Base-by-base conservation (phyloP, 495 filamentous ascomycete genomes). In the Immersiella caudata region DNA sequence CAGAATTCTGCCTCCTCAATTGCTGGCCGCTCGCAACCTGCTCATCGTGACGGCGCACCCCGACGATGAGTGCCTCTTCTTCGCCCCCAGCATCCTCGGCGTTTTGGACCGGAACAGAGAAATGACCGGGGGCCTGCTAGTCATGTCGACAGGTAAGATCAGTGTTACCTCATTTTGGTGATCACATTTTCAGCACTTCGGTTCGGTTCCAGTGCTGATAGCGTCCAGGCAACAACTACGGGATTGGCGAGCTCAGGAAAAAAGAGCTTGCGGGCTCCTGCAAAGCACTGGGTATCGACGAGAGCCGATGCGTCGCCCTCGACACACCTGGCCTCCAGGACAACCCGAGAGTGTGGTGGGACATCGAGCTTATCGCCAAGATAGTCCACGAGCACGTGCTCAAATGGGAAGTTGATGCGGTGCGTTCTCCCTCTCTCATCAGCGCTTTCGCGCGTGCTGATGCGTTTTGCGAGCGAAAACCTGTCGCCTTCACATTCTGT, bases 41-140 rank as follows among this genome's bases (percentile, higher is more conserved):
- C 58, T 81, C 40, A 68, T 81, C 65, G 75, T 81, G 20, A 79
- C 77, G 36, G 79, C 79, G 1, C 79, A 81, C 68, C 79, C 79
- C 6, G 79, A 81, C 68, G 79, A 81, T 56, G 79, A 81, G 65
- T 80, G 78, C 49, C 71, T 81, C 16, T 81, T 81, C 64, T 81
- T 81, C 61, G 58, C 76, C 1, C 79, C 79, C 12, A 79, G 73
- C 71, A 79, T 80, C 9, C 51, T 81, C 29, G 74, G 78, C n/a
- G 67, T 77, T n/a, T 70, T 79, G 22, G 74, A 76, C 59, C 54
- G 76, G n/a, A 79, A 77, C 51, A 70, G 40, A 11, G 63, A 57
- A 12, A 67, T 74, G 14, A 75, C 64, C 8, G 78, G 78, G 0
- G 71, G 74, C 1, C 57, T 81, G 51, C 62, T 81, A 52, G 79